Percentiles rank a stretch among this genome's conserved stretches.
Evolutionary conservation across 345 rosid genomes (phyloP).

Genomic region (Aquilaria yunnanensis): DNA sequence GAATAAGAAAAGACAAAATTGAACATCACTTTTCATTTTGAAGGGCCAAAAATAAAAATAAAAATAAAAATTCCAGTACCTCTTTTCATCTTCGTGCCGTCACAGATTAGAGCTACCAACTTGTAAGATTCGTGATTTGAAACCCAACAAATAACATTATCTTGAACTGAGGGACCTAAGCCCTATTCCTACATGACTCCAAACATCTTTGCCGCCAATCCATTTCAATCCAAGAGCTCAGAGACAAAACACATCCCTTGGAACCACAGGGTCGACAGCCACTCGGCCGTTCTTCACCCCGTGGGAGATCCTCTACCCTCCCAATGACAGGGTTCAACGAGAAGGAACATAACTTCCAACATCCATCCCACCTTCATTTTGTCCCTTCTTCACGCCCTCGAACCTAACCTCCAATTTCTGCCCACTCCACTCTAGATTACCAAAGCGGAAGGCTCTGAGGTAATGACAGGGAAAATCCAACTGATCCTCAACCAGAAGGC

Average conservation of each 20-base stretch:
- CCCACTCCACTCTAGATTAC: slow-evolving; percentile 10
- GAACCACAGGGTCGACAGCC: neutral
- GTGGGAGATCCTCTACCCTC: slow-evolving; percentile 16
- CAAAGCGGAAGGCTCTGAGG: slow-evolving; percentile 19
- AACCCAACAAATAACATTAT: no score
- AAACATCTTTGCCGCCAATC: slow-evolving; percentile 12
- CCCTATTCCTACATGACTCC: neutral
- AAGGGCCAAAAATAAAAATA: no score
- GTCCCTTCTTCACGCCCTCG: slow-evolving; percentile 4
- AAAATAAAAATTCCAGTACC: no score
- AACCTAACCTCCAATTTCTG: neutral
- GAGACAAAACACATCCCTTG: slow-evolving; percentile 20
- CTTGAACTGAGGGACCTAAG: no score
- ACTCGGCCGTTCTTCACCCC: neutral
- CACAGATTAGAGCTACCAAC: no score
- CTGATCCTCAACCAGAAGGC: slow-evolving; percentile 18
- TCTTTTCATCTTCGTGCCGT: no score
- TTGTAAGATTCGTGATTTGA: no score
- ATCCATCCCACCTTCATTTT: slow-evolving; percentile 15
- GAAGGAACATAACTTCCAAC: slow-evolving; percentile 14
- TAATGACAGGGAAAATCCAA: slow-evolving; percentile 7
- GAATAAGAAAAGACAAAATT: no score
- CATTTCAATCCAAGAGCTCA: slow-evolving; percentile 23
- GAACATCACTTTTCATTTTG: no score
- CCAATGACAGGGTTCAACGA: slow-evolving; percentile 16